Evolutionary conservation across 306 rosid genomes (phyloP), one percentile per base, ranked within the genome.

Genomic region (Neltuma alba): DNA sequence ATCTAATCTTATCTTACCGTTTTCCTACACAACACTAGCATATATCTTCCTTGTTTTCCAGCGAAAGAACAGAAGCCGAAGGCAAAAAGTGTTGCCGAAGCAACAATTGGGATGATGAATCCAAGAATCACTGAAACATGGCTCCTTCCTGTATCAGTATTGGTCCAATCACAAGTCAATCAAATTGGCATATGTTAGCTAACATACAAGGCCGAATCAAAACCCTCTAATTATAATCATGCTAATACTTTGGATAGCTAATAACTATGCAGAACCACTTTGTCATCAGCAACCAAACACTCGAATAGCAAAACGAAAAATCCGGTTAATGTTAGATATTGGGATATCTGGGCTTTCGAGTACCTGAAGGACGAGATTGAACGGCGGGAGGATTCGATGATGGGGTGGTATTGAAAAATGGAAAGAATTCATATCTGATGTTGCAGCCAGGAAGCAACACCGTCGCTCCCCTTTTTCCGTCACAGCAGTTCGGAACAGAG

Each of bases 101-200:
- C 89, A 68, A 71, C 82, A 79, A 88, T 9, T 57, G 92, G 92
- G 14, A 86, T 25, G 70, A 70, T 70, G 47, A 84, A 79, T 20
- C 76, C 57, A n/a, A 86, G 74, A 79, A 88, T 38, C 34, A 82
- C 61, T 25, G 84, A 82, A 44, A 76, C 47, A 15, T 70, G 72
- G 57, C 66, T 70, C 62, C 83, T 50, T 73, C 81, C 89, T 83
- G 81, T 28, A 4, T 28, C 64, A 70, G 40, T 36, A 61, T n/a
- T 42, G 25, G 63, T 23, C 27, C 48, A 70, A 20, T 1, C 16
- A 5, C 7, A 4, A 58, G 20, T 58, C 18, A 25, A 25, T 12
- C 65, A 21, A 20, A 40, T 33, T 18, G n/a, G 8, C 36, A 33
- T 38, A 38, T 38, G 41, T n/a, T 34, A 23, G 18, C 4, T 44